Base-by-base conservation (phyloP, 2,329 filamentous ascomycete genomes). In the Xylaria sp. region DNA sequence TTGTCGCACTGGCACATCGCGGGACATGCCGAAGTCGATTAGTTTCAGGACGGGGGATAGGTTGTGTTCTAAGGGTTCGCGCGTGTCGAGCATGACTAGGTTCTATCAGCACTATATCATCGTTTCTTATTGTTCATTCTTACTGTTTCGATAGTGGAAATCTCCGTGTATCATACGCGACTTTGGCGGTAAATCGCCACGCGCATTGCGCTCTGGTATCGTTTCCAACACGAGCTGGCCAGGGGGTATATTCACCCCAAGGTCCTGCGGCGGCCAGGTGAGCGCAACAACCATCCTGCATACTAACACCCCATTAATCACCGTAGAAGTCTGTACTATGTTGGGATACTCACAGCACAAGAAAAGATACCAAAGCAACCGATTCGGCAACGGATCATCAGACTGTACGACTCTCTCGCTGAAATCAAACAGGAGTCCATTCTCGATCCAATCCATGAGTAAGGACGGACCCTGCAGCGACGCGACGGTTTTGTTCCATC, bases 301-400 rank as follows among this genome's bases (percentile, higher is more conserved):
- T 3, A 68, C 66, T 68, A 10, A 8, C n/a, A 6, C 23, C 23
- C 9, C 23, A 35, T 55, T 47, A 52, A 16, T 47, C 23, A 51
- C 18, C 4, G 7, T 2, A 19, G n/a, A 47, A 23, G n/a, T n/a
- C 34, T 11, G 19, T 30, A 4, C 1, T 1, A 4, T 3, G 23
- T 34, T 1, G 1, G 16, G 0, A 1, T 18, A 56, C 66, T 59
- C 58, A 67, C 66, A 52, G 39, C 65, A 68, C 16, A 67, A 47
- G 34, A 67, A 68, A 11, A 67, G 42, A 30, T 54, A 60, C 66
- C 66, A 68, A n/a, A 68, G 64, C 54, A 68, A 51, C 51, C 66
- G 57, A 35, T 68, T 68, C 3, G 66, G 65, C 6, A 67, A 52
- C 4, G 66, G 66, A 7, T 61, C 30, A 4, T 52, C 52, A 50